Conservation (phyloP, 805 yeast genomes). For the Lachancea mirantina region DNA sequence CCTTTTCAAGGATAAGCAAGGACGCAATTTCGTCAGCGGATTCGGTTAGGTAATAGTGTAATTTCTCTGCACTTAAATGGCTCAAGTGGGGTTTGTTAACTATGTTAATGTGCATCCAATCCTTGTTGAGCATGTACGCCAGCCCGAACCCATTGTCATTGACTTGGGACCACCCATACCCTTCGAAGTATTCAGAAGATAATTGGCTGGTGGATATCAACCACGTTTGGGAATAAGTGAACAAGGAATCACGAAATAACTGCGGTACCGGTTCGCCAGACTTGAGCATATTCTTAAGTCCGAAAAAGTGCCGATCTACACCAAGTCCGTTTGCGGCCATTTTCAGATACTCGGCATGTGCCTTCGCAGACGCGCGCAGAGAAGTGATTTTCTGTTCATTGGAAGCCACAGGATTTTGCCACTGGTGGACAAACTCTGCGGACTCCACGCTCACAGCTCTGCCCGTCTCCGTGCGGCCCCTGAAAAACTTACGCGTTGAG, state of each 20-base stretch:
- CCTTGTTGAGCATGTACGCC: constrained; percentile 85
- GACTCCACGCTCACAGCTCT: constrained; percentile 75
- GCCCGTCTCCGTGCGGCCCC: constrained; percentile 93
- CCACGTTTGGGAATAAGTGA: constrained; percentile 76
- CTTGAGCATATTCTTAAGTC: constrained; percentile 65
- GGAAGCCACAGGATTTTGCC: constrained; percentile 48
- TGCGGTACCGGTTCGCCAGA: constrained; percentile 55
- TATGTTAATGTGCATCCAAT: constrained; percentile 80
- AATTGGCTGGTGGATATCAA: constrained; percentile 82
- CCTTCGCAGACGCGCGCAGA: constrained; percentile 62
- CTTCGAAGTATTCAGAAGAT: constrained; percentile 75
- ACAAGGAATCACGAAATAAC: constrained; percentile 69
- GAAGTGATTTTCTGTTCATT: constrained; percentile 53
- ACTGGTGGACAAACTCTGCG: constrained; percentile 60
- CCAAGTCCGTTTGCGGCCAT: constrained; percentile 83
- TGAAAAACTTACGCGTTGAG: constrained; percentile 79
- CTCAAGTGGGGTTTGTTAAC: constrained; percentile 46
- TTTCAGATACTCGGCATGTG: constrained; percentile 67
- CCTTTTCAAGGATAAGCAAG: constrained; percentile 37
- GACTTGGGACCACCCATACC: constrained; percentile 96
- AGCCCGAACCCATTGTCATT: constrained; percentile 89
- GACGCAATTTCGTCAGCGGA: constrained; percentile 76
- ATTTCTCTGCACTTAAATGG: constrained; percentile 27
- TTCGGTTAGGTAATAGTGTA: constrained; percentile 63
- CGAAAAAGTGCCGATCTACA: constrained; percentile 89